A percentile compares a stretch with the other conserved stretches of the same genome.
phyloP scores from a whole-genome alignment of 1,284 basidiomycete genomes.

The Somion occarium region DNA sequence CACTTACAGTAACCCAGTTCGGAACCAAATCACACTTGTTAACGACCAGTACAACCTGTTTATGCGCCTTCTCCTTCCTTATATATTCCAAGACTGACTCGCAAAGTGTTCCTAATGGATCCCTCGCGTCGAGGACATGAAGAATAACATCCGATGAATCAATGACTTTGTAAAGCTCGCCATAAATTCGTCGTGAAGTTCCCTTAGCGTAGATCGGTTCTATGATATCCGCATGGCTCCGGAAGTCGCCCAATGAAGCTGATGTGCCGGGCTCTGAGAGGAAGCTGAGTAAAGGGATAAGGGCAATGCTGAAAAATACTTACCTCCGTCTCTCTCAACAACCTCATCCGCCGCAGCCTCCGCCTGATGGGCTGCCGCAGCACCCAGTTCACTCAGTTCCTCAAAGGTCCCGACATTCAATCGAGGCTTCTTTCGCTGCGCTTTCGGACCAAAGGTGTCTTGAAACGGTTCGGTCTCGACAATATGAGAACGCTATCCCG shows the following conservation, averaged over 20 bases:
- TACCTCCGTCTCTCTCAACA: conserved; percentile 23
- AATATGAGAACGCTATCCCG: conserved; percentile 74
- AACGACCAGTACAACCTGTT: conserved; percentile 94
- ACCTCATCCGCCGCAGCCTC: conserved; percentile 38
- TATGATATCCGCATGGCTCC: conserved; percentile 69
- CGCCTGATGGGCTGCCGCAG: conserved; percentile 38
- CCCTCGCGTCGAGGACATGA: conserved; percentile 94
- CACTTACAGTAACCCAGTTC: conserved; percentile 95
- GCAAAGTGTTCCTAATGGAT: conserved; percentile 96
- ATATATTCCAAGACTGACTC: conserved; percentile 93
- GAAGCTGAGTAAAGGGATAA: conserved; percentile 6
- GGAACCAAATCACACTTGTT: conserved; percentile 99
- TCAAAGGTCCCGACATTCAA: conserved; percentile 84
- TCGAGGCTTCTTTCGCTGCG: conserved; percentile 85
- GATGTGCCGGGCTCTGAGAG: conserved; percentile 36
- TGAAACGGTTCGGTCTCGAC: conserved; percentile 91
- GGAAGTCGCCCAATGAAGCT: conserved; percentile 34
- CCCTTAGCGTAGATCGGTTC: conserved; percentile 92
- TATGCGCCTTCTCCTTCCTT: conserved; percentile 95
- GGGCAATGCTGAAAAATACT: conserved; percentile 23
- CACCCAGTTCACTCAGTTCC: conserved; percentile 72
- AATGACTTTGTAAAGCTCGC: conserved; percentile 98
- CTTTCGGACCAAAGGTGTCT: conserved; percentile 92
- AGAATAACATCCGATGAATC: conserved; percentile 97
- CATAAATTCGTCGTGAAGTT: conserved; percentile 93